phyloP scores from a whole-genome alignment of 2,329 filamentous ascomycete species.

The Botrytis byssoidea region DNA sequence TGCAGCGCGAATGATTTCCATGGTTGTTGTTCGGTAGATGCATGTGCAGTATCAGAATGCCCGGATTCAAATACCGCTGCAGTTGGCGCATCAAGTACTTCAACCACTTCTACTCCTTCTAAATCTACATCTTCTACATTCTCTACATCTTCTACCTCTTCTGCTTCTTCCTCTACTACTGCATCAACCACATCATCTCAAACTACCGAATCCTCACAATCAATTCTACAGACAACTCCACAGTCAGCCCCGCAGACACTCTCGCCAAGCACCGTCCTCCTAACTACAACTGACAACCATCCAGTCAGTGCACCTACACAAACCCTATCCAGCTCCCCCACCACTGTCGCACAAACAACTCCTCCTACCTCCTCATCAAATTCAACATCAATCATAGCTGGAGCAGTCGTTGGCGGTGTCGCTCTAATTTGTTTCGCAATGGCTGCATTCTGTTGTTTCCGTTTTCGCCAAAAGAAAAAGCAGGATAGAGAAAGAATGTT shows the following conservation, averaged over 20 bases:
- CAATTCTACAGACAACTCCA: conserved; percentile 3
- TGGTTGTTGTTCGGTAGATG: conserved; percentile 21
- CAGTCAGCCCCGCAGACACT: conserved; percentile 1
- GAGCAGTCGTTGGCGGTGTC: not conserved
- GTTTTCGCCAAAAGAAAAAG: conserved; percentile 16
- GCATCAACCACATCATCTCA: not conserved
- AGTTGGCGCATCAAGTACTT: not conserved
- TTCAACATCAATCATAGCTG: conserved; percentile 5
- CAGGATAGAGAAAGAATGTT: conserved; percentile 11
- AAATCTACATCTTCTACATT: not conserved
- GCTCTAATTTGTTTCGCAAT: conserved; percentile 10
- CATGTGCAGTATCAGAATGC: conserved; percentile 13
- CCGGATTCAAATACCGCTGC: conserved; percentile 14
- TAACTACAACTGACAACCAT: not conserved
- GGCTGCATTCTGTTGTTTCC: conserved; percentile 14
- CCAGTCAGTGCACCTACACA: not conserved
- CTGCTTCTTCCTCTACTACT: not conserved
- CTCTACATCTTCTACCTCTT: not conserved
- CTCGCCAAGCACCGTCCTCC: not conserved
- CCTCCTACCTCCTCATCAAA: not conserved
- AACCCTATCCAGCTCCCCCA: not conserved
- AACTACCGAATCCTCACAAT: not conserved
- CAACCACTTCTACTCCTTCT: not conserved
- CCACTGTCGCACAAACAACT: not conserved
- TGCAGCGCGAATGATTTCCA: conserved; percentile 2